Percentiles rank a stretch among this genome's conserved stretches.
These are phyloP conservation scores for Xylogone sp. DNA, from an alignment of 2,329 filamentous ascomycete species.

Conservation along the genomic window DNA sequence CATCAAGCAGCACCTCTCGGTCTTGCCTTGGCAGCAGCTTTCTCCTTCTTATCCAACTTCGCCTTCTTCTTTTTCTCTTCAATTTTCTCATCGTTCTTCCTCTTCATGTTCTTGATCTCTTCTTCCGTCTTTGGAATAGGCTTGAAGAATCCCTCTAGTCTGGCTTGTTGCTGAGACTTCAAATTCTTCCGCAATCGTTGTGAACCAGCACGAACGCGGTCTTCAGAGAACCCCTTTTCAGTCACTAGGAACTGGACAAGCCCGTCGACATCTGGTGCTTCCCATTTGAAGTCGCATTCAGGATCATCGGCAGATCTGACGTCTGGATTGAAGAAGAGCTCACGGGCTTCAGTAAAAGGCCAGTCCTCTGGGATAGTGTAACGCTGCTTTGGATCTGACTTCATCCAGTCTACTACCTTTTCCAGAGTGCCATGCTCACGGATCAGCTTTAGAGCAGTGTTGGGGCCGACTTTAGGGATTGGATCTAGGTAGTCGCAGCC, in stretches of 20 bases:
- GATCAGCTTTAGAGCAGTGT: conserved; percentile 89
- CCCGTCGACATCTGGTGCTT: conserved; percentile 84
- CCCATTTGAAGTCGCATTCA: conserved; percentile 97
- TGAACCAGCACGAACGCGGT: conserved; percentile 78
- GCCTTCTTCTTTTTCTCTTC: conserved; percentile 93
- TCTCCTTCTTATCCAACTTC: conserved; percentile 93
- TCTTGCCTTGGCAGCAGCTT: conserved; percentile 86
- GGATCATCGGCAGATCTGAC: conserved; percentile 79
- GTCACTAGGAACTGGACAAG: conserved; percentile 85
- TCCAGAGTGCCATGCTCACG: conserved; percentile 88
- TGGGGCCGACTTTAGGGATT: conserved; percentile 89
- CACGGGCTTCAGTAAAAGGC: conserved; percentile 88
- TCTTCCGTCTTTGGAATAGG: conserved; percentile 82
- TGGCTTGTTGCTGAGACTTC: conserved; percentile 85
- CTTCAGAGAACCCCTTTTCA: conserved; percentile 96
- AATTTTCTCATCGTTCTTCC: conserved; percentile 89
- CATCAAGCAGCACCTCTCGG: conserved; percentile 49
- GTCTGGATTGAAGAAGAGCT: conserved; percentile 88
- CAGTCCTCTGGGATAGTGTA: conserved; percentile 91
- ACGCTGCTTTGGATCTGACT: conserved; percentile 73
- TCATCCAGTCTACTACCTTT: conserved; percentile 75
- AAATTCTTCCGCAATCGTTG: conserved; percentile 82
- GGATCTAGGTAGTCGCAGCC: conserved; percentile 98
- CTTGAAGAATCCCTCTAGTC: conserved; percentile 97
- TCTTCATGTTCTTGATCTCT: conserved; percentile 80